A percentile compares a stretch with the other conserved stretches of the same genome.
Conservation (phyloP, 768 basidiomycete genomes). For the Pleurotus tuber-regium region DNA sequence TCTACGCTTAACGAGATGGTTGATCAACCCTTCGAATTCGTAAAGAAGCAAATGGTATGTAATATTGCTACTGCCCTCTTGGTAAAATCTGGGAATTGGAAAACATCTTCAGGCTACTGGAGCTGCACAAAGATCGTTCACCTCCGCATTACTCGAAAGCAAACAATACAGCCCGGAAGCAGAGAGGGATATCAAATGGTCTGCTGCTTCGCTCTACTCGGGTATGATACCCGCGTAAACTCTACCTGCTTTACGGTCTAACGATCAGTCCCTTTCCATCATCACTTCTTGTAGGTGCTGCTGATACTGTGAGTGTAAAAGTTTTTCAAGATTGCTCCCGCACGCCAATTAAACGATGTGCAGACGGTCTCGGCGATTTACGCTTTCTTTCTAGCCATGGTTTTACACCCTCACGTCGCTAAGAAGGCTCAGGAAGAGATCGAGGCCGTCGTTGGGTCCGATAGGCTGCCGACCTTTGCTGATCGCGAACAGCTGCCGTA, state of each 20-base stretch:
- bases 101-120: conserved; percentile 69
- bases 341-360: conserved; percentile 11
- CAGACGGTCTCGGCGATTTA: conserved; percentile 64
- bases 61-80: background rate
- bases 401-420: conserved; percentile 52
- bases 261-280: background rate
- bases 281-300: conserved; percentile 39
- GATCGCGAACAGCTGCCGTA: conserved; percentile 61
- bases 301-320: conserved; percentile 44
- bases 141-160: conserved; percentile 53
- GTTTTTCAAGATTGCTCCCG: conserved; percentile 3
- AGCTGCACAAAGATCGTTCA: conserved; percentile 55
- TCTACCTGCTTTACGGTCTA: background rate
- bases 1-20: background rate
- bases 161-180: conserved; percentile 50
- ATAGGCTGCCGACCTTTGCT: conserved; percentile 57
- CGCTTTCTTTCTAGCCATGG: conserved; percentile 61
- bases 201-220: conserved; percentile 54
- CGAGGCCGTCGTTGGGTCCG: conserved; percentile 54
- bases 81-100: background rate
- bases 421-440: conserved; percentile 64
- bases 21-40: conserved; percentile 9
- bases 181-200: conserved; percentile 66
- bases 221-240: conserved; percentile 29
- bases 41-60: conserved; percentile 8